phyloP scores from a whole-genome alignment of 2,329 filamentous ascomycete genomes.

The Dichotomopilus funicola region DNA sequence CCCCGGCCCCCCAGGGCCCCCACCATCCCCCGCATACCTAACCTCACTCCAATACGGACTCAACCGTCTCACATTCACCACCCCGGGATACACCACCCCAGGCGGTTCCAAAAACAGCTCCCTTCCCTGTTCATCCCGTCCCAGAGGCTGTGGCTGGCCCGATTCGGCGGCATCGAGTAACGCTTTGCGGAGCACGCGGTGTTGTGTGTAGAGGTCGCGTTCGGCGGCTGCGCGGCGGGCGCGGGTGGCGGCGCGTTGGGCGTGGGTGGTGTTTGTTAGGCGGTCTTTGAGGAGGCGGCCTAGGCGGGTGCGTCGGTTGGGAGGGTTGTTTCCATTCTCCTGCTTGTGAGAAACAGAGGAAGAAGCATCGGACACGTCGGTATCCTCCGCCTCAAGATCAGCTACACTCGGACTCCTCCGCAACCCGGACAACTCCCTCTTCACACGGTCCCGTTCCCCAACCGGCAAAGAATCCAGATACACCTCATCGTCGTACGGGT shows the following conservation, averaged over 20 bases:
- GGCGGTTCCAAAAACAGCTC: slow-evolving; percentile 41
- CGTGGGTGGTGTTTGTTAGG: slow-evolving; percentile 50
- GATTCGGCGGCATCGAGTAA: slow-evolving; percentile 46
- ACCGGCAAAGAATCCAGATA: slow-evolving; percentile 43
- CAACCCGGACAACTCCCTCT: slow-evolving; percentile 18
- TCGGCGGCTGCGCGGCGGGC: slow-evolving; percentile 43
- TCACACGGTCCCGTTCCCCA: slow-evolving; percentile 43
- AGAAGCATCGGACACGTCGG: slow-evolving; percentile 8
- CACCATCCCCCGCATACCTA: slow-evolving; percentile 28
- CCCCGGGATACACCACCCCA: slow-evolving; percentile 24
- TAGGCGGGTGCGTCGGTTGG: slow-evolving; percentile 25
- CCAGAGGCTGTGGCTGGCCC: slow-evolving; percentile 49
- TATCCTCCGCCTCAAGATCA: slow-evolving; percentile 34
- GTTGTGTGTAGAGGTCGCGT: slow-evolving; percentile 43
- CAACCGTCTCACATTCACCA: slow-evolving; percentile 14
- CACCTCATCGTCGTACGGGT: slow-evolving; percentile 53
- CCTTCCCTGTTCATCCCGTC: slow-evolving; percentile 42
- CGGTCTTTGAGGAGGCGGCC: slow-evolving; percentile 55
- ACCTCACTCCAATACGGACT: slow-evolving; percentile 27
- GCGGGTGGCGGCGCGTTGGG: slow-evolving; percentile 44
- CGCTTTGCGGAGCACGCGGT: slow-evolving; percentile 43
- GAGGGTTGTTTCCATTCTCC: background rate
- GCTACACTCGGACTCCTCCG: slow-evolving; percentile 27
- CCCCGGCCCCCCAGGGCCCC: slow-evolving; percentile 37
- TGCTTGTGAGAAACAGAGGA: slow-evolving; percentile 14